Evolutionary conservation across 352 stramenopile genomes (phyloP).

Genomic region (Pythium vanterpoolii): DNA sequence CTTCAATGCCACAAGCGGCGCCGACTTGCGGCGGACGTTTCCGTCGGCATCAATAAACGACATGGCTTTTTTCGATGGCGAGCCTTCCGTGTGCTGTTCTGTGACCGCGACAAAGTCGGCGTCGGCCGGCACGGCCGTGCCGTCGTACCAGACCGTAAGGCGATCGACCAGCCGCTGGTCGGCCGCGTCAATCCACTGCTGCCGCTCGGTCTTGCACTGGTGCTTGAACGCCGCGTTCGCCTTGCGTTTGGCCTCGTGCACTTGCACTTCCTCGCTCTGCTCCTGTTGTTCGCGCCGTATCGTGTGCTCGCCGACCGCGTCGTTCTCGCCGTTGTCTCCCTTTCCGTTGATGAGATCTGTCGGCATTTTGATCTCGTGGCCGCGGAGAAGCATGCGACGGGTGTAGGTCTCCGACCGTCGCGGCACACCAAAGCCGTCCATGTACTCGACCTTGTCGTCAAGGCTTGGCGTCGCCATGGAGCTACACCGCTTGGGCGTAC

Average conservation of each 20-base stretch:
- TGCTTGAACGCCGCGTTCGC: constrained; percentile 37
- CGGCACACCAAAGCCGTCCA: constrained; percentile 29
- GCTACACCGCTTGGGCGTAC: neutral
- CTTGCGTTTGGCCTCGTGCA: constrained; percentile 15
- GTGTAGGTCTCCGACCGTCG: constrained; percentile 31
- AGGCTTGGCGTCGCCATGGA: constrained; percentile 3
- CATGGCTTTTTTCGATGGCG: constrained; percentile 33
- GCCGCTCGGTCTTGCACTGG: constrained; percentile 29
- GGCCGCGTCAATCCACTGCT: constrained; percentile 30
- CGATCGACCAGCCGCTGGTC: constrained; percentile 30
- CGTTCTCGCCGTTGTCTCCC: constrained; percentile 19
- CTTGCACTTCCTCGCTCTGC: neutral
- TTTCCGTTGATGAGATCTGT: constrained; percentile 26
- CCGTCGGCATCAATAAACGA: constrained; percentile 46
- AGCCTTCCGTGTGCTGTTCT: constrained; percentile 31
- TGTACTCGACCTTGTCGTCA: constrained; percentile 27
- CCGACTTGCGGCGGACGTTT: constrained; percentile 38
- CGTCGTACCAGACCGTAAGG: constrained; percentile 31
- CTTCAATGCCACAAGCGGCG: neutral
- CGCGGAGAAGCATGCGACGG: constrained; percentile 32
- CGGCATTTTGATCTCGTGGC: constrained; percentile 35
- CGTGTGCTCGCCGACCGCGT: constrained; percentile 7
- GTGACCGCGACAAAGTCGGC: constrained; percentile 27
- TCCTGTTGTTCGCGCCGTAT: neutral
- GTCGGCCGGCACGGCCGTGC: constrained; percentile 22